phyloP scores from a whole-genome alignment of 2,329 filamentous ascomycete species.

The Eurotiales sp. region DNA sequence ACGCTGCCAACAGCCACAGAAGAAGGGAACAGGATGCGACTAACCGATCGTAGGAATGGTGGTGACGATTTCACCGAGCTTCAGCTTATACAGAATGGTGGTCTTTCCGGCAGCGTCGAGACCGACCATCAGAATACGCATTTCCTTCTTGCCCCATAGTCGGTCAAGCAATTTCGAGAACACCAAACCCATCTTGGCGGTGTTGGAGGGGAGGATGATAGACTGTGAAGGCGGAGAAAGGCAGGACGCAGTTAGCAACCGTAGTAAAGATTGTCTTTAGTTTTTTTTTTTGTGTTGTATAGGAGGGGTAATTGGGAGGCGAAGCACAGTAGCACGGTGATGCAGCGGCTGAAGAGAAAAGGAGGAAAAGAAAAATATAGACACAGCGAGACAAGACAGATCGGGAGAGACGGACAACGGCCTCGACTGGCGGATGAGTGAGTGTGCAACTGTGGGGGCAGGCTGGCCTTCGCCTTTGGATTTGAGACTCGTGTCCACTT shows the following conservation, averaged over 20 bases:
- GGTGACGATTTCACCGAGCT: slow-evolving; percentile 96
- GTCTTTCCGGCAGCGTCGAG: slow-evolving; percentile 99
- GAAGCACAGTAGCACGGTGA: slow-evolving; percentile 6
- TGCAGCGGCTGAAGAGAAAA: slow-evolving; percentile 8
- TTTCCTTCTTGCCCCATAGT: slow-evolving; percentile 99
- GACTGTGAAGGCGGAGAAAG: slow-evolving; percentile 15
- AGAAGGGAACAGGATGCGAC: slow-evolving; percentile 29
- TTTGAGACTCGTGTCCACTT: slow-evolving; percentile 13
- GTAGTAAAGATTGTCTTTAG: no score
- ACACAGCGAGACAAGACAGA: slow-evolving; percentile 17
- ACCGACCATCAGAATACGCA: slow-evolving; percentile 99
- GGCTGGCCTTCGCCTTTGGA: slow-evolving; percentile 6
- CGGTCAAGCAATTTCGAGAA: slow-evolving; percentile 96
- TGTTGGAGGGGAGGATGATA: slow-evolving; percentile 22
- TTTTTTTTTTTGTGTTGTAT: no score
- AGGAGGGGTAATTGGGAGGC: slow-evolving; percentile 2
- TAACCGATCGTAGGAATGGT: slow-evolving; percentile 97
- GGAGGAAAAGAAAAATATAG: slow-evolving; percentile 14
- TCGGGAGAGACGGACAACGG: slow-evolving; percentile 13
- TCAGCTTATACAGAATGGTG: slow-evolving; percentile 99
- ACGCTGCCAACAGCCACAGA: slow-evolving; percentile 6
- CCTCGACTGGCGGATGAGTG: slow-evolving; percentile 11
- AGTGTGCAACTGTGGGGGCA: slow-evolving; percentile 14
- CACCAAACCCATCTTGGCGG: slow-evolving; percentile 85
- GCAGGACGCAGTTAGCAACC: background rate